These are phyloP conservation scores for Misopates orontium DNA, from an alignment of 257 asterid species.

Conservation along the genomic window DNA sequence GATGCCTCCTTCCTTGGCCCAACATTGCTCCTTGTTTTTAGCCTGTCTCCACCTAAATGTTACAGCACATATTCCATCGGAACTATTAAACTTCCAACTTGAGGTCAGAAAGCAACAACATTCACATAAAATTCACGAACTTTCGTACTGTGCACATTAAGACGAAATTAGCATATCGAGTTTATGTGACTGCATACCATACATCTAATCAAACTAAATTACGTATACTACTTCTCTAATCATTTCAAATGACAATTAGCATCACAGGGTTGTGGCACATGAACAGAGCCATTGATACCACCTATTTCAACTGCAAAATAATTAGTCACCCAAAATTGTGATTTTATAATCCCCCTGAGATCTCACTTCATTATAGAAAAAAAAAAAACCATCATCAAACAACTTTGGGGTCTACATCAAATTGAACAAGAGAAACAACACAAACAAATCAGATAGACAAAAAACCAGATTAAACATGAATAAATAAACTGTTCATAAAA, in stretches of 20 bases:
- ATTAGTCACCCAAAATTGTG: neutral
- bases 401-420: slow-evolving; percentile 30
- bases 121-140: neutral
- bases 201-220: neutral
- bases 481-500: slow-evolving; percentile 21
- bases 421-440: slow-evolving; percentile 14
- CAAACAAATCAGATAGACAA: slow-evolving; percentile 22
- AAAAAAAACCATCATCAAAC: slow-evolving; percentile 23
- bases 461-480: slow-evolving; percentile 16
- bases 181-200: neutral
- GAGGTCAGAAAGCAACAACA: neutral
- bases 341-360: slow-evolving; percentile 30
- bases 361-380: slow-evolving; percentile 34
- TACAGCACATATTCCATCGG: slow-evolving; percentile 11
- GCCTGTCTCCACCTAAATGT: slow-evolving; percentile 74
- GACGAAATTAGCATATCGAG: neutral
- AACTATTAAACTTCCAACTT: slow-evolving; percentile 9
- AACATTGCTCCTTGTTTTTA: slow-evolving; percentile 56
- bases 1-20: slow-evolving; percentile 60
- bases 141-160: neutral
- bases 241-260: slow-evolving; percentile 15
- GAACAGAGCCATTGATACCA: no score
- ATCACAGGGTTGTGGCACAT: slow-evolving; percentile 21
- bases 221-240: slow-evolving; percentile 1
- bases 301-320: slow-evolving; percentile 14